These are phyloP conservation scores for Fagus sylvatica DNA, from an alignment of 306 rosid genomes.

Conservation along the genomic window DNA sequence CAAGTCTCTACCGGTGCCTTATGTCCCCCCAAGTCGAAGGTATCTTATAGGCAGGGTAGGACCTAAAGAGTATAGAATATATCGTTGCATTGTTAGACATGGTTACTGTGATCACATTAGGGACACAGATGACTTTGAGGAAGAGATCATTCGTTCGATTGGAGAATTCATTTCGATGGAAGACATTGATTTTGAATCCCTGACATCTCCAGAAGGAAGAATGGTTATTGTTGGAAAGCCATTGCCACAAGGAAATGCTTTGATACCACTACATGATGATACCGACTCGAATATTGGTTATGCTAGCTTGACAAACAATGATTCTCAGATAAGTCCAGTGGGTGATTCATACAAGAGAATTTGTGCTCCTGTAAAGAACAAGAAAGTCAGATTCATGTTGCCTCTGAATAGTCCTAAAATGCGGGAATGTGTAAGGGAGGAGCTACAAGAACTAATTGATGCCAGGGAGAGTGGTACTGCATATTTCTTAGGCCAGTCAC, in stretches of 20 bases:
- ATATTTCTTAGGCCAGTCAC: constrained; percentile 73
- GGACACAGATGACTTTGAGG: constrained; percentile 73
- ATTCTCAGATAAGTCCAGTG: constrained; percentile 40
- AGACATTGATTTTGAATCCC: constrained; percentile 51
- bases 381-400: constrained; percentile 68
- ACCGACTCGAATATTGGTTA: constrained; percentile 2
- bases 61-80: constrained; percentile 53
- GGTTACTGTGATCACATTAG: constrained; percentile 69
- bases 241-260: constrained; percentile 45
- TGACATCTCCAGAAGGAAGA: constrained; percentile 46
- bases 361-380: constrained; percentile 22
- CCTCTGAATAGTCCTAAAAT: constrained; percentile 63
- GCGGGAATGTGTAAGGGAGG: constrained; percentile 53
- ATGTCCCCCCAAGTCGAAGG: constrained; percentile 54
- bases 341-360: constrained; percentile 28
- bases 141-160: constrained; percentile 64
- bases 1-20: constrained; percentile 68
- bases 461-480: constrained; percentile 88
- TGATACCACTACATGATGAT: constrained; percentile 56
- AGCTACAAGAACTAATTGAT: constrained; percentile 60
- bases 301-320: constrained; percentile 26
- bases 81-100: constrained; percentile 75
- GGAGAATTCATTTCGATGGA: constrained; percentile 74
- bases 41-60: constrained; percentile 77
- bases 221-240: constrained; percentile 67